These are phyloP conservation scores for Cinchona pubescens DNA, from an alignment of 257 asterid genomes.

Conservation along the genomic window DNA sequence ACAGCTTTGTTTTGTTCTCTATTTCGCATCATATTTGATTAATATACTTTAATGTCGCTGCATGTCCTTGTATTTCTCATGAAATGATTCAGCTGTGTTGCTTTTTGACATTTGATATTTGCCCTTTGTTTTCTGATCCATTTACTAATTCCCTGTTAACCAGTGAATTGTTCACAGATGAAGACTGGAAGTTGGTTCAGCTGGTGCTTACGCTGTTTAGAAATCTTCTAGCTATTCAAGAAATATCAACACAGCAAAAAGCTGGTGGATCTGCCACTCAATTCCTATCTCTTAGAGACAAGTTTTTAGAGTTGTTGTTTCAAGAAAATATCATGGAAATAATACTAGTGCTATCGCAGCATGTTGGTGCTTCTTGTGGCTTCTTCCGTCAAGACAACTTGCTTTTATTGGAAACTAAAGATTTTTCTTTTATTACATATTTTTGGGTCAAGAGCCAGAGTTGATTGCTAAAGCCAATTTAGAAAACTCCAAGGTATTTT, in stretches of 20 bases:
- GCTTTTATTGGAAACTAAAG: conserved; percentile 83
- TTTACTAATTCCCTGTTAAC: conserved; percentile 24
- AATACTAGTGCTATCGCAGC: conserved; percentile 72
- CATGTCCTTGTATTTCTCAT: not conserved
- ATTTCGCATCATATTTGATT: not conserved
- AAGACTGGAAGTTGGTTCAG: conserved; percentile 97
- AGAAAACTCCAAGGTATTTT: conserved; percentile 66
- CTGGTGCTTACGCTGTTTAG: conserved; percentile 84
- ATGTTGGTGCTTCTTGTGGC: conserved; percentile 66
- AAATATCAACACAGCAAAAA: conserved; percentile 73
- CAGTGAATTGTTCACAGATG: conserved; percentile 90
- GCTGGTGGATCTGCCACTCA: conserved; percentile 72
- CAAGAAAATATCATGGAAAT: conserved; percentile 91
- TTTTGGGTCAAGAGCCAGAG: conserved; percentile 89
- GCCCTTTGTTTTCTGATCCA: conserved; percentile 16
- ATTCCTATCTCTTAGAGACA: conserved; percentile 67
- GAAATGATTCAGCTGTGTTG: conserved; percentile 1
- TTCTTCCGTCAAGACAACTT: conserved; percentile 82
- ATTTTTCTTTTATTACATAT: conserved; percentile 62
- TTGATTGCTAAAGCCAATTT: conserved; percentile 53
- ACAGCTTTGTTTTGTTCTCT: not conserved
- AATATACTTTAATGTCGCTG: not conserved
- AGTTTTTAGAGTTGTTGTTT: conserved; percentile 66
- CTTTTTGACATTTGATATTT: conserved; percentile 5
- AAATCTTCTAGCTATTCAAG: conserved; percentile 82